Evolutionary conservation across 306 rosid genomes (phyloP).

Genomic region (Dicorynia guianensis): DNA sequence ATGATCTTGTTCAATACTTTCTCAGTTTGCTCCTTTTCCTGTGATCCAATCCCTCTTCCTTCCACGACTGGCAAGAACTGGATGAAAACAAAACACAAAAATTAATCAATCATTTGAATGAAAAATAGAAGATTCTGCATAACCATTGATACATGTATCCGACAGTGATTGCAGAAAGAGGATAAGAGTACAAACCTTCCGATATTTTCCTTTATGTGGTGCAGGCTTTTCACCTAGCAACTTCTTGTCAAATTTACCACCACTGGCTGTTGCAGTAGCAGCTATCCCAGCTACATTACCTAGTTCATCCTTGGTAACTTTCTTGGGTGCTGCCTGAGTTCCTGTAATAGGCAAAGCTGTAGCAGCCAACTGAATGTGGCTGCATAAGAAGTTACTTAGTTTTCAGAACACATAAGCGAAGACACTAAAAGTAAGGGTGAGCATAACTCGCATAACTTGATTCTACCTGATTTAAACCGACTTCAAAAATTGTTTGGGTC

Average conservation of each 20-base stretch:
- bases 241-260: slow-evolving; percentile 95
- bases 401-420: slow-evolving; percentile 24
- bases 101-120: slow-evolving; percentile 20
- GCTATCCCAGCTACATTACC: slow-evolving; percentile 88
- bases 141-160: slow-evolving; percentile 6
- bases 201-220: slow-evolving; percentile 78
- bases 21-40: slow-evolving; percentile 83
- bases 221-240: slow-evolving; percentile 83
- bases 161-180: slow-evolving; percentile 8
- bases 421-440: too few relatives aligned
- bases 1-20: slow-evolving; percentile 85
- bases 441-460: too few relatives aligned
- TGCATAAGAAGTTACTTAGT: slow-evolving; percentile 48
- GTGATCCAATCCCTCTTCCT: slow-evolving; percentile 67
- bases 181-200: slow-evolving; percentile 67
- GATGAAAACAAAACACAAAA: slow-evolving; percentile 38
- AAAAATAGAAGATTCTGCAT: slow-evolving; percentile 23
- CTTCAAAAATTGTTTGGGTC: too few relatives aligned
- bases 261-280: slow-evolving; percentile 92
- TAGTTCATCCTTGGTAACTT: slow-evolving; percentile 74
- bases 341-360: slow-evolving; percentile 96
- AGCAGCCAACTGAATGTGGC: slow-evolving; percentile 93
- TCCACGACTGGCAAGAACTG: slow-evolving; percentile 91
- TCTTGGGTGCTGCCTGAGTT: slow-evolving; percentile 74
- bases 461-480: too few relatives aligned